Conservation (phyloP, 2,329 filamentous ascomycete species). For the Clarireedia sp. region DNA sequence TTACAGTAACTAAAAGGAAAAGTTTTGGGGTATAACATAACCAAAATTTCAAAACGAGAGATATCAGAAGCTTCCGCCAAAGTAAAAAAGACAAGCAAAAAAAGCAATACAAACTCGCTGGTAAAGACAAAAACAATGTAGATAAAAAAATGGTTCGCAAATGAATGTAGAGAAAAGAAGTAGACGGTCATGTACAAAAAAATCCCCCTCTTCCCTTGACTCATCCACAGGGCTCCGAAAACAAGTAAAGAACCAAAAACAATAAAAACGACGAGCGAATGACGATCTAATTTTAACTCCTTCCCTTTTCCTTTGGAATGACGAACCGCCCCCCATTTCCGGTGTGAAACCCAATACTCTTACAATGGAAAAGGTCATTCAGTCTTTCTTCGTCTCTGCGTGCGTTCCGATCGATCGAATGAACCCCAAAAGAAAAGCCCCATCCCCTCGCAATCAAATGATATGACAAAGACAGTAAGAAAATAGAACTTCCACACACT, state of each 20-base stretch:
- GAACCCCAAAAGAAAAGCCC: too few relatives aligned
- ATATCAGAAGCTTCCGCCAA: not conserved
- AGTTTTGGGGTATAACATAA: not conserved
- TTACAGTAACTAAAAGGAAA: not conserved
- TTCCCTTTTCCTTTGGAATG: not conserved
- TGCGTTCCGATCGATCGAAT: not conserved
- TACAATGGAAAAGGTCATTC: constrained; percentile 5
- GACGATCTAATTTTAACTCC: constrained; percentile 6
- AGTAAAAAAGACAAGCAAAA: not conserved
- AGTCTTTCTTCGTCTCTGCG: constrained; percentile 1
- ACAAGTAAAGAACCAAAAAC: too few relatives aligned
- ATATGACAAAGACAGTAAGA: not conserved
- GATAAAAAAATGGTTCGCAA: not conserved
- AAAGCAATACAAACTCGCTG: not conserved
- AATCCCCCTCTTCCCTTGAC: not conserved
- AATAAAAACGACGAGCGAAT: not conserved
- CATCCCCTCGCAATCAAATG: not conserved
- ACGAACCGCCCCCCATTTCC: not conserved
- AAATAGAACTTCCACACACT: not conserved
- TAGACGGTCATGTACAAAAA: constrained; percentile 4
- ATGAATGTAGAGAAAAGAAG: constrained; percentile 4
- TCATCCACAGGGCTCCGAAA: too few relatives aligned
- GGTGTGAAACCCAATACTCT: not conserved
- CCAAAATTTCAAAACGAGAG: not conserved
- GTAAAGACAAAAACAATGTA: not conserved